phyloP scores from a whole-genome alignment of 208 protist genomes.

The Crithidia brevicula region DNA sequence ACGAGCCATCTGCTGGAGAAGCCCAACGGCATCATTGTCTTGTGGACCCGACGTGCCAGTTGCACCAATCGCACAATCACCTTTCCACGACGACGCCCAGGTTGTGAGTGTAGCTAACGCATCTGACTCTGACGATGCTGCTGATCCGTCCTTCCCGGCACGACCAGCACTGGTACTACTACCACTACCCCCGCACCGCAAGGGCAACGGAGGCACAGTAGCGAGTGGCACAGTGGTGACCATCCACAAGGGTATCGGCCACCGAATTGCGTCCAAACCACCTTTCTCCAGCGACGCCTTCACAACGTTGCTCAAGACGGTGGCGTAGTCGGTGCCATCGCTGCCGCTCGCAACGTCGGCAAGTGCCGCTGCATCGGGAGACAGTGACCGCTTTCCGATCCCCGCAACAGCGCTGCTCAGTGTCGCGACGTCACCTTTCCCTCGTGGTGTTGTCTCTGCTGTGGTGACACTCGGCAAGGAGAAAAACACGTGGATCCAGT shows the following conservation, averaged over 20 bases:
- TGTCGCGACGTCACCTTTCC: background rate
- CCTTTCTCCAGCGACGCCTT: slow-evolving; percentile 8
- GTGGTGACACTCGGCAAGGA: slow-evolving; percentile 1
- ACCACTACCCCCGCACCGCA: background rate
- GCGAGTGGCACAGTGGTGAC: slow-evolving; percentile 22
- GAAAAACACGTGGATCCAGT: slow-evolving; percentile 25
- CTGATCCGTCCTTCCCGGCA: background rate
- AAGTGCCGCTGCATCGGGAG: too few species aligned
- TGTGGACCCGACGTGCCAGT: too few species aligned
- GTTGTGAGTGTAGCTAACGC: background rate
- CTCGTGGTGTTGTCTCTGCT: background rate
- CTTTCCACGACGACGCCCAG: background rate
- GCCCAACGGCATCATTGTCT: background rate
- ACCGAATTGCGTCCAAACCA: background rate
- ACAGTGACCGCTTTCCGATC: too few species aligned
- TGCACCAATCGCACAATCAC: background rate
- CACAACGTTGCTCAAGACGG: background rate
- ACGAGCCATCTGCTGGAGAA: background rate
- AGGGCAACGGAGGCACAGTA: slow-evolving; percentile 16
- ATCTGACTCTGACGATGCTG: background rate
- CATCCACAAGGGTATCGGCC: slow-evolving; percentile 27
- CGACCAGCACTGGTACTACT: background rate
- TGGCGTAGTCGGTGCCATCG: background rate
- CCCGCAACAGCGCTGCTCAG: background rate
- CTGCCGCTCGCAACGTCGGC: background rate